Base-by-base conservation (phyloP, 345 rosid genomes). In the Abelmoschus esculentus region DNA sequence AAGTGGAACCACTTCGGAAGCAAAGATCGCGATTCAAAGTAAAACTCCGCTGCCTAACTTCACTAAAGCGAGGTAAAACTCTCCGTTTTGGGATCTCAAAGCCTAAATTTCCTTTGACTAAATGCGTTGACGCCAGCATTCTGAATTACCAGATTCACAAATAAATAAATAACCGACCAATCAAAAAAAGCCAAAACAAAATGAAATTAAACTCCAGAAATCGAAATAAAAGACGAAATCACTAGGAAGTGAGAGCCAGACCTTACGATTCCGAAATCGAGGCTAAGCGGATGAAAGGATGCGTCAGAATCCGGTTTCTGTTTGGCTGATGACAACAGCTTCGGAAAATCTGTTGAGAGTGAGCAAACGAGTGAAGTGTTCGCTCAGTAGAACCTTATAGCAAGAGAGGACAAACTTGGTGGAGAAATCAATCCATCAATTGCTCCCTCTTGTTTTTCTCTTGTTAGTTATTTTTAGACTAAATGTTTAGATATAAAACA, bases 101-200 rank as follows among this genome's bases (percentile, higher is more conserved):
- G 66, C 79, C 79, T 3, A 78, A 53, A 72, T 83, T 75, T 9
- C 80, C 82, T 76, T 76, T 84, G 49, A 82, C 78, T 3, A 87
- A 75, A 42, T 66, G 77, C 67, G 83, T 75, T 58, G 92, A 82
- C 66, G 92, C 79, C 63, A 80, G 96, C 97, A 90, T 84, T 76
- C 53, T 81, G 7, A 66, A 47, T 46, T 70, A 38, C 14, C 61
- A 66, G 57, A 50, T 75, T 75, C 72, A 28, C 55, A 9, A 22
- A 22, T n/a, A 19, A 12, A 64, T 3, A 71, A 77, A 71, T 4
- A 66, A 66, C 44, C 46, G n/a, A 15, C 22, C 65, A 79, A 73
- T 67, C 68, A 68, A 74, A 74, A 36, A 59, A 52, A 64, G 61
- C 55, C 2, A 54, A 55, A 22, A 1, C 26, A 55, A 19, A 13